phyloP scores from a whole-genome alignment of 1,284 basidiomycete genomes.

The Vanrija pseudolonga region DNA sequence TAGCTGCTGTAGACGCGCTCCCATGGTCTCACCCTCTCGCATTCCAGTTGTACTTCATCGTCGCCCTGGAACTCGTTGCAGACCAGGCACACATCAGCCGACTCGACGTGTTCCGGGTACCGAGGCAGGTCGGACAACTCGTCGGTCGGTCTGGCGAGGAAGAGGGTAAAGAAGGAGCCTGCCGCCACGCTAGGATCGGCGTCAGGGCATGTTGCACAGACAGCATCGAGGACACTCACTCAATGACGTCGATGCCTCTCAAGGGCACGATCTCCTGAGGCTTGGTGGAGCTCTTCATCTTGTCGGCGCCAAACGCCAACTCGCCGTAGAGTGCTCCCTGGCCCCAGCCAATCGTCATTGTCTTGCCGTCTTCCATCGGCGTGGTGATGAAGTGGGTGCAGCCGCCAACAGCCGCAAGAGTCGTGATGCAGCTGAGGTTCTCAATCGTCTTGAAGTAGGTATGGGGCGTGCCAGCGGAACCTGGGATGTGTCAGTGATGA shows the following conservation, averaged over 20 bases:
- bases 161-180: slow-evolving; percentile 78
- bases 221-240: slow-evolving; percentile 55
- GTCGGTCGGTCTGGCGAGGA: slow-evolving; percentile 67
- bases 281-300: slow-evolving; percentile 82
- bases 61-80: slow-evolving; percentile 64
- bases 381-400: slow-evolving; percentile 83
- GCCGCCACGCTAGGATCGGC: slow-evolving; percentile 63
- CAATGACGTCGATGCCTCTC: slow-evolving; percentile 68
- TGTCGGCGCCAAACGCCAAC: slow-evolving; percentile 72
- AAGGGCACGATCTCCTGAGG: slow-evolving; percentile 70
- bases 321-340: slow-evolving; percentile 40
- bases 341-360: slow-evolving; percentile 51
- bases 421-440: slow-evolving; percentile 55
- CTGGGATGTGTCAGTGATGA: slow-evolving; percentile 42
- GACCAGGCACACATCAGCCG: slow-evolving; percentile 65
- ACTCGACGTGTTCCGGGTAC: slow-evolving; percentile 67
- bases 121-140: slow-evolving; percentile 65
- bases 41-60: slow-evolving; percentile 67
- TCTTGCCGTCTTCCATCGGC: slow-evolving; percentile 56
- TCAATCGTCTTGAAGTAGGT: slow-evolving; percentile 59
- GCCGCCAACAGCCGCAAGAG: slow-evolving; percentile 65
- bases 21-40: slow-evolving; percentile 68
- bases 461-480: slow-evolving; percentile 74
- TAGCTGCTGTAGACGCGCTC: not conserved
- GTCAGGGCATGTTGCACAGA: too few relatives aligned